Conservation (phyloP, 2,329 filamentous ascomycete genomes). For the Periconia sp. region DNA sequence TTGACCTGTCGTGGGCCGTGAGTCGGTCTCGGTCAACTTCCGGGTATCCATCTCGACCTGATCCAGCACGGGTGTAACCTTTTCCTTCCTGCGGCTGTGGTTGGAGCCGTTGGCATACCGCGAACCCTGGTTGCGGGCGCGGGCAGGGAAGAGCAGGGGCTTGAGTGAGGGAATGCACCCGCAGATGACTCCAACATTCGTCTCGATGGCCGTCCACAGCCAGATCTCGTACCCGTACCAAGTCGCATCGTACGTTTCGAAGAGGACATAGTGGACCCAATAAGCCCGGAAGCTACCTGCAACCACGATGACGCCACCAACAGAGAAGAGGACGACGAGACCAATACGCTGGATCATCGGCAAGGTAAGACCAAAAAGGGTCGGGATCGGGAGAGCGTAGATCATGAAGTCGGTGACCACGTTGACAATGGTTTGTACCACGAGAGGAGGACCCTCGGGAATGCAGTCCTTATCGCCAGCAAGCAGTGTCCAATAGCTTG, state of each 20-base stretch:
- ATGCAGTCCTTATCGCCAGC: conserved; percentile 44
- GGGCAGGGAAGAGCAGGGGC: conserved; percentile 40
- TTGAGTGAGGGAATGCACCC: conserved; percentile 50
- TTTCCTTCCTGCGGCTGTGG: conserved; percentile 33
- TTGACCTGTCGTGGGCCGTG: conserved; percentile 22
- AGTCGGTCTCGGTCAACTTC: conserved; percentile 29
- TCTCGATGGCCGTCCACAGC: conserved; percentile 48
- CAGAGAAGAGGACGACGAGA: conserved; percentile 46
- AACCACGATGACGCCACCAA: conserved; percentile 50
- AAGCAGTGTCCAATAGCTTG: conserved; percentile 48
- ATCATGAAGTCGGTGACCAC: conserved; percentile 50
- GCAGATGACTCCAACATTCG: conserved; percentile 48
- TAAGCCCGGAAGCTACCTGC: conserved; percentile 51
- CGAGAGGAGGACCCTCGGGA: conserved; percentile 48
- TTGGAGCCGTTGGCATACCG: conserved; percentile 34
- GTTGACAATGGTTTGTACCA: conserved; percentile 48
- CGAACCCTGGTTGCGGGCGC: conserved; percentile 31
- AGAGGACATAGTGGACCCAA: conserved; percentile 50
- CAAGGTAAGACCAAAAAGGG: conserved; percentile 49
- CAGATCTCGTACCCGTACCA: conserved; percentile 49
- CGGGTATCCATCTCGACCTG: conserved; percentile 39
- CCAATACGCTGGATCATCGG: conserved; percentile 48
- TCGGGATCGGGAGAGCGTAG: conserved; percentile 50
- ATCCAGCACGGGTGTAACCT: conserved; percentile 34
- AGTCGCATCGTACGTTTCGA: conserved; percentile 49